Base-by-base conservation (phyloP, 768 basidiomycete species). In the Mycena alexandri region DNA sequence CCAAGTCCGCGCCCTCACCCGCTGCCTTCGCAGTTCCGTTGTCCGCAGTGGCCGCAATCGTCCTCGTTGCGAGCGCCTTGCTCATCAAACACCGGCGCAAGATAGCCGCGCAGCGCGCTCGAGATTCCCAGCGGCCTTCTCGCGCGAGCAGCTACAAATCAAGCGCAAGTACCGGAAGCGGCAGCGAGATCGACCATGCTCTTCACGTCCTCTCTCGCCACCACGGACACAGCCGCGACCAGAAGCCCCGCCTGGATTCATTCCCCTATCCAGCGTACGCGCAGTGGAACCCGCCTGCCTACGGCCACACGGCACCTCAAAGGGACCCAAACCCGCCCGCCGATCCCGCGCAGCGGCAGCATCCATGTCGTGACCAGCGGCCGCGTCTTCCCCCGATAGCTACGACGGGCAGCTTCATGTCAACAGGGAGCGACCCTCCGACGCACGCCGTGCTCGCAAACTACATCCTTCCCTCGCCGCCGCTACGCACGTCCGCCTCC, bases 1-100 rank as follows among this genome's bases (percentile, higher is more conserved):
- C 77, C 5, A 77, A 72, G 16, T 63, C 63, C 5, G 55, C 74
- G 2, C 77, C 75, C 19, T 75, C 79, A 7, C 67, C 74, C 5
- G 77, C 74, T 10, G 78, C 79, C 17, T 75, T 77, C 60, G 79
- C 77, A 10, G 73, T 81, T 22, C 81, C 80, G 2, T 72, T 81
- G 11, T 78, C 80, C 17, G 70, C 77, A 48, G 71, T 80, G 29
- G 74, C 75, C 12, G 76, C 71, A 12, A 74, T 81, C 43, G 56
- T 80, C 8, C 47, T 82, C 9, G 55, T 79, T 16, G 79, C 79
- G 3, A 58, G 71, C 12, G 65, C 67, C 29, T 66, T 81, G 24
- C 74, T 75, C 9, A 56, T 80, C 46, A 74, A 73, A 12, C 77
- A 76, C 48, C 74, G 75, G 33, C 72, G 76, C 19, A 77, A 74